Evolutionary conservation across 2,329 filamentous ascomycete genomes (phyloP), one percentile per base, ranked within the genome.

Genomic region (Pestalotiopsis sp.): DNA sequence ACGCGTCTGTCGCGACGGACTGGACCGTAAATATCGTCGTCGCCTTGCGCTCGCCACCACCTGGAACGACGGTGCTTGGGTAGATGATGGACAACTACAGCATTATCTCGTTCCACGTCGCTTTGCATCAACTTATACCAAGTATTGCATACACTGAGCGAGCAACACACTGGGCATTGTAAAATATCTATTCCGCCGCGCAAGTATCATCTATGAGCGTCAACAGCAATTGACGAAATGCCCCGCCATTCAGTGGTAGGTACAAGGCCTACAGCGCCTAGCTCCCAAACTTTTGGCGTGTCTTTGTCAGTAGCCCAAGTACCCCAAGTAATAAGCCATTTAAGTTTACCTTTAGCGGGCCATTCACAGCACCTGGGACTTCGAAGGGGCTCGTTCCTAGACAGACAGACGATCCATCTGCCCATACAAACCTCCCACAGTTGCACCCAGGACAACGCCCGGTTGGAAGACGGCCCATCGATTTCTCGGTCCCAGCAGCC

Each of bases 401-500:
- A n/a, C 45, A 52, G 45, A 59, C 23, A 59, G 23, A 27, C 57
- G 13, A 27, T 25, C 57, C 25, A 59, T 36, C 14, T 23, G 14
- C 45, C 23, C 25, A 59, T 36, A 27, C 23, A n/a, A 59, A 27
- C 57, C 57, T 27, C 17, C 20, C 38, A 17, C 31, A 36, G 31
- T n/a, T 58, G 36, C 68, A 67, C 63, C 68, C 69, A 72, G 69
- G 70, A 71, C 72, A 69, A 61, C 72, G 74, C 68, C 75, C 70
- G 66, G 71, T 68, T 71, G 66, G 67, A 70, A 74, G 73, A 66
- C 68, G 69, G 71, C 74, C 71, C 83, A 86, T 85, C 84, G 73
- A 77, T 76, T 76, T 72, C 57, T 62, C 76, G 69, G 69, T 81
- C 80, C 71, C 80, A 81, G 73, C 74, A 83, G 83, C 81, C 79